Conservation (phyloP, 805 yeast genomes). For the Blastobotrys robertii region DNA sequence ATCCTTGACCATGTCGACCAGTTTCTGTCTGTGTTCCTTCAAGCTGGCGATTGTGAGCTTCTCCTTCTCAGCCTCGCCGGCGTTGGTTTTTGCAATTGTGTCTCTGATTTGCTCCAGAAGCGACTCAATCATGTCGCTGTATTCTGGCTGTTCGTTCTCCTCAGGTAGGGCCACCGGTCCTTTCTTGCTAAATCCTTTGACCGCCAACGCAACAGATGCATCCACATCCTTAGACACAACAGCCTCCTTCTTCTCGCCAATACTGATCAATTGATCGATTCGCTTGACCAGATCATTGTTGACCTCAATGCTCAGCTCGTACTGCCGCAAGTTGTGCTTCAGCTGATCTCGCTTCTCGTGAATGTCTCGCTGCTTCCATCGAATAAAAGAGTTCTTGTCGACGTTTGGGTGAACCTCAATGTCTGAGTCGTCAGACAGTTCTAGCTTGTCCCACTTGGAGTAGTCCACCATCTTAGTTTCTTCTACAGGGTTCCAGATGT, state of each 20-base stretch:
- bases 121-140: constrained; percentile 89
- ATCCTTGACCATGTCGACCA: constrained; percentile 53
- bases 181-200: constrained; percentile 20
- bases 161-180: constrained; percentile 9
- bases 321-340: constrained; percentile 63
- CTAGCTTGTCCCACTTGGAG: constrained; percentile 96
- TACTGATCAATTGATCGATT: constrained; percentile 50
- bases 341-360: constrained; percentile 85
- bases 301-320: constrained; percentile 73
- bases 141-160: constrained; percentile 36
- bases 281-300: constrained; percentile 64
- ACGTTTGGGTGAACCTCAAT: constrained; percentile 97
- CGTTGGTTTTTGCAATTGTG: constrained; percentile 44
- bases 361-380: constrained; percentile 95
- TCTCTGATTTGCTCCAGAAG: constrained; percentile 65
- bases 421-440: constrained; percentile 93
- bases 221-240: constrained; percentile 17
- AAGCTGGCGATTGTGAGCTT: constrained; percentile 28
- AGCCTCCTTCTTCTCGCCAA: constrained; percentile 28
- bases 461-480: constrained; percentile 63
- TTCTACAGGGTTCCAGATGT: neutral
- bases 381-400: constrained; percentile 82
- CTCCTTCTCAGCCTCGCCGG: constrained; percentile 41
- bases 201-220: constrained; percentile 18
- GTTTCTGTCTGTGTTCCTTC: constrained; percentile 56